phyloP scores from a whole-genome alignment of 2,329 filamentous ascomycete species.

The Apiospora marii region DNA sequence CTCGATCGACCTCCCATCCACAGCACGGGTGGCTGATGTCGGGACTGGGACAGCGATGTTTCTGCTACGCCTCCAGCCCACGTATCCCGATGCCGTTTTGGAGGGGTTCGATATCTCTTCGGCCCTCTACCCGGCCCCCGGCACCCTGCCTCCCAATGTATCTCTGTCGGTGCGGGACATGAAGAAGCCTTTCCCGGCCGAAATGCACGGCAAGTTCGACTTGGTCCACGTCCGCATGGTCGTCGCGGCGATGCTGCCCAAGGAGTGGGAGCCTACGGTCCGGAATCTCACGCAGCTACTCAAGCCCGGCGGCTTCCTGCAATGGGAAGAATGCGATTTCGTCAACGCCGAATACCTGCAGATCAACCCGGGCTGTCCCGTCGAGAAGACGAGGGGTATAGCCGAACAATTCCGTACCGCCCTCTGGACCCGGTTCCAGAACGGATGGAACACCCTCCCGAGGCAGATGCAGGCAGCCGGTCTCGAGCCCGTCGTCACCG shows the following conservation, averaged over 20 bases:
- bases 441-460: no score
- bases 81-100: conserved; percentile 25
- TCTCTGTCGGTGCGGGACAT: conserved; percentile 25
- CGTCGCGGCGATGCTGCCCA: conserved; percentile 29
- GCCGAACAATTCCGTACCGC: no score
- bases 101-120: conserved; percentile 28
- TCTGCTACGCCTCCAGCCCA: conserved; percentile 25
- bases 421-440: no score
- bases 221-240: conserved; percentile 30
- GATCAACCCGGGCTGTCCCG: background rate
- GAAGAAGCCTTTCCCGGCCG: conserved; percentile 29
- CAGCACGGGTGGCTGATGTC: conserved; percentile 26
- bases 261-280: conserved; percentile 28
- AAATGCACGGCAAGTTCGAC: conserved; percentile 30
- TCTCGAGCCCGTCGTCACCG: no score
- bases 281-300: conserved; percentile 27
- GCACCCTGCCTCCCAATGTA: conserved; percentile 4
- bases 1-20: conserved; percentile 25
- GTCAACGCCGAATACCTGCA: conserved; percentile 25
- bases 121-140: conserved; percentile 18
- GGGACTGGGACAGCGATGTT: conserved; percentile 27
- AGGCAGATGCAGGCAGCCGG: no score
- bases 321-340: conserved; percentile 31
- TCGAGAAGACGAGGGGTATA: background rate
- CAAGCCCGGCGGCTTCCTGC: no score